A percentile compares a stretch with the other conserved stretches of the same genome.
phyloP scores from a whole-genome alignment of 352 stramenopile genomes.

The Globisporangium perplexum region DNA sequence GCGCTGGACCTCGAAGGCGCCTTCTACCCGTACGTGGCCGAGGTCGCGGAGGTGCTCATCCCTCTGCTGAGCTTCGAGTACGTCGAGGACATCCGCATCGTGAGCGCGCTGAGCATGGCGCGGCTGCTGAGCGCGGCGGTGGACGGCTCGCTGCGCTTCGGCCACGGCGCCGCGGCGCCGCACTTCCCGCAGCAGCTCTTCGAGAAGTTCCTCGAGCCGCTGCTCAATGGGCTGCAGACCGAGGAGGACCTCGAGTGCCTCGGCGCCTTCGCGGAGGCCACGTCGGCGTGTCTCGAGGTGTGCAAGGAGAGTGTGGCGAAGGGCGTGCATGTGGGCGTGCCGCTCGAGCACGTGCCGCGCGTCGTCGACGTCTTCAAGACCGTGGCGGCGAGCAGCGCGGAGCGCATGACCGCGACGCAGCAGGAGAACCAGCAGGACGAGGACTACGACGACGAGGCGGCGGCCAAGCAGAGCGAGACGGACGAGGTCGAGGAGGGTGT shows the following conservation, averaged over 20 bases:
- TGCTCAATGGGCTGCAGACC: constrained; percentile 64
- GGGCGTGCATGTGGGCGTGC: constrained; percentile 60
- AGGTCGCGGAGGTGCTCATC: constrained; percentile 70
- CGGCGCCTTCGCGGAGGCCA: constrained; percentile 65
- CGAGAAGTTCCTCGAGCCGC: constrained; percentile 66
- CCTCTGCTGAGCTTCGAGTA: constrained; percentile 81
- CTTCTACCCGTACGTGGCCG: constrained; percentile 81
- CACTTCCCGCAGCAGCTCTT: constrained; percentile 81
- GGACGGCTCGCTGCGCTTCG: constrained; percentile 64
- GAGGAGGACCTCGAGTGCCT: constrained; percentile 80
- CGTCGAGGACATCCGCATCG: constrained; percentile 79
- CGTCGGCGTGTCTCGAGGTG: constrained; percentile 69
- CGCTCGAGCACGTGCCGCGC: constrained; percentile 58
- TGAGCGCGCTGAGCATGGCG: constrained; percentile 69
- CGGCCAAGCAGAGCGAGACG: constrained; percentile 61
- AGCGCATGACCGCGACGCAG: constrained; percentile 51
- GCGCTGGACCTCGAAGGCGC: constrained; percentile 74
- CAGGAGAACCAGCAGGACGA: constrained; percentile 71
- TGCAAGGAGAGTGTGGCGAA: constrained; percentile 79
- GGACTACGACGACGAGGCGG: constrained; percentile 76
- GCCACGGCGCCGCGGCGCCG: constrained; percentile 41
- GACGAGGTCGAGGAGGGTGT: constrained; percentile 71
- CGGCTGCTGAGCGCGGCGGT: constrained; percentile 70
- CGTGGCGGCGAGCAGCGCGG: constrained; percentile 53
- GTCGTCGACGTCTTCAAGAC: constrained; percentile 70